Conservation (phyloP, 805 yeast species). For the Suhomyces faveliae region DNA sequence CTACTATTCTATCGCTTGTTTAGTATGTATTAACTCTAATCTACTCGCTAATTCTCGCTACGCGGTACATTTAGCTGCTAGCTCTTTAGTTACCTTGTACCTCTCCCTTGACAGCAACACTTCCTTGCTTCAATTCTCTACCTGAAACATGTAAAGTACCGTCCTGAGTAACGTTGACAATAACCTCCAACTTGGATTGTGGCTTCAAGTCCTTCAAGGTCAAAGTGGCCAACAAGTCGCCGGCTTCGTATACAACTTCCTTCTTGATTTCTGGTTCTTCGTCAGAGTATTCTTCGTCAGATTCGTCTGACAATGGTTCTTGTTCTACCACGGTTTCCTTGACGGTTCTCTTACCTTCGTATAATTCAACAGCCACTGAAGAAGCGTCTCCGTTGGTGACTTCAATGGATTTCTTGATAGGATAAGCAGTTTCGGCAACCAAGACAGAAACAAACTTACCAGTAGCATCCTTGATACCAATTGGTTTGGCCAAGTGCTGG, state of each 20-base stretch:
- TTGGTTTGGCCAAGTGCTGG: slow-evolving; percentile 78
- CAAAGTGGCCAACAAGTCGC: slow-evolving; percentile 73
- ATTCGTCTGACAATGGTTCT: slow-evolving; percentile 52
- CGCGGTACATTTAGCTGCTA: no score
- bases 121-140: slow-evolving; percentile 61
- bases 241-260: slow-evolving; percentile 71
- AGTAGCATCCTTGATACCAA: slow-evolving; percentile 76
- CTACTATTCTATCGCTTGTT: no score
- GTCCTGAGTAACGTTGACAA: slow-evolving; percentile 62
- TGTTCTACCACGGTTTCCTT: slow-evolving; percentile 80
- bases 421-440: slow-evolving; percentile 83
- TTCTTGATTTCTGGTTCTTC: slow-evolving; percentile 88
- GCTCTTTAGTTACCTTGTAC: slow-evolving; percentile 11
- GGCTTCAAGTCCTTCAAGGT: slow-evolving; percentile 68
- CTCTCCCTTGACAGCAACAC: slow-evolving; percentile 57
- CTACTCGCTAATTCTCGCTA: no score
- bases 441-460: slow-evolving; percentile 73
- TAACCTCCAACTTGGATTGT: slow-evolving; percentile 66
- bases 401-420: slow-evolving; percentile 73
- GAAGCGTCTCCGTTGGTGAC: slow-evolving; percentile 62
- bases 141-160: slow-evolving; percentile 65
- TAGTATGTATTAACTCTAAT: no score
- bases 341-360: slow-evolving; percentile 82
- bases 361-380: slow-evolving; percentile 62
- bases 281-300: slow-evolving; percentile 52